A percentile compares a stretch with the other conserved stretches of the same genome.
These are phyloP conservation scores for Carnegiea gigantea DNA, from an alignment of 179 eudicot genomes.

Conservation along the genomic window DNA sequence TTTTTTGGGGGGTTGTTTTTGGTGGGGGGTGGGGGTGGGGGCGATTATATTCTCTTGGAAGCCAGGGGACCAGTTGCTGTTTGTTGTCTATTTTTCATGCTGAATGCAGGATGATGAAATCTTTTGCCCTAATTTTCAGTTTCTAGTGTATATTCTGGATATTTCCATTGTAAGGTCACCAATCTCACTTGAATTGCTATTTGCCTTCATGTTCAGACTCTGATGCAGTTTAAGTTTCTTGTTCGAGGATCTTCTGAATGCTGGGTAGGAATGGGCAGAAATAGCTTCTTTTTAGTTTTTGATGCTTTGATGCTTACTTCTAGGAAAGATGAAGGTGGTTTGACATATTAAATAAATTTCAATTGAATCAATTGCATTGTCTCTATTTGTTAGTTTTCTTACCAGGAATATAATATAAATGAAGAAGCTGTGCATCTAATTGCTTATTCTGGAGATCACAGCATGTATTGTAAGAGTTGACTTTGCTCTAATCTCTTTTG, in stretches of 20 bases:
- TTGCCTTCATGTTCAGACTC: not conserved
- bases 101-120: not conserved
- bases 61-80: too few species aligned
- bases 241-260: not conserved
- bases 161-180: not conserved
- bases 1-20: too few species aligned
- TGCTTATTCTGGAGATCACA: not conserved
- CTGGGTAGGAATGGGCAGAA: not conserved
- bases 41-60: too few species aligned
- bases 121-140: not conserved
- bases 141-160: not conserved
- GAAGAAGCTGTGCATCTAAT: not conserved
- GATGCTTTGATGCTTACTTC: not conserved
- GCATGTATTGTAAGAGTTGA: not conserved
- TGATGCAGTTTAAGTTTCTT: not conserved
- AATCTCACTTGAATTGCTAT: not conserved
- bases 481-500: constrained; percentile 15
- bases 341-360: constrained; percentile 1
- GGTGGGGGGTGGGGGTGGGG: too few species aligned
- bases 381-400: not conserved
- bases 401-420: not conserved
- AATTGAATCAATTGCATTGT: not conserved
- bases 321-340: not conserved
- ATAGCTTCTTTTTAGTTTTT: not conserved
- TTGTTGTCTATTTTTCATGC: too few species aligned